A percentile compares a stretch with the other conserved stretches of the same genome.
Conservation (phyloP, 352 stramenopile species). For the Bremia lactucae region DNA sequence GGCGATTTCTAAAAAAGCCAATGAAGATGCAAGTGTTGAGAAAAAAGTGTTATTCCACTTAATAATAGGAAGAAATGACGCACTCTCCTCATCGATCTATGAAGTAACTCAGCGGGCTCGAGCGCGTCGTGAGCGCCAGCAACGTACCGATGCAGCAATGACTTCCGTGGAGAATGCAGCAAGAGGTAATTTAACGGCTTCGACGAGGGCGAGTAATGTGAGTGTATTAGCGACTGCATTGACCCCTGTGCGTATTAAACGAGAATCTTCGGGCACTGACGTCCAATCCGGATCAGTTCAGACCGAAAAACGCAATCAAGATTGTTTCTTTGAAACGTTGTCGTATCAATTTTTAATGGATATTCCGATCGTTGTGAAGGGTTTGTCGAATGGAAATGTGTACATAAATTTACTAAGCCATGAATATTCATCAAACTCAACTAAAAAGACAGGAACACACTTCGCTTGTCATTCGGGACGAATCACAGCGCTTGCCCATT, state of each 20-base stretch:
- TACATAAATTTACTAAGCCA: constrained; percentile 18
- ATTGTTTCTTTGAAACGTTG: too few relatives aligned
- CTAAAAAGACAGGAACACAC: not conserved
- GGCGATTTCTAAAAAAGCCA: not conserved
- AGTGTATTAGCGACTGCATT: constrained; percentile 22
- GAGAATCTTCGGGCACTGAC: constrained; percentile 2
- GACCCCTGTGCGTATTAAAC: constrained; percentile 14
- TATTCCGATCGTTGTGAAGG: constrained; percentile 40
- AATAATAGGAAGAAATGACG: constrained; percentile 30
- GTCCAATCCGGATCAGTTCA: constrained; percentile 1
- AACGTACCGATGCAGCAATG: too few relatives aligned
- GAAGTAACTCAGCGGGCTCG: constrained; percentile 19
- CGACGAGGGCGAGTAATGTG: constrained; percentile 8
- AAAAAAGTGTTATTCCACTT: constrained; percentile 30
- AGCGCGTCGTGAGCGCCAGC: constrained; percentile 15
- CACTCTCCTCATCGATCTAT: constrained; percentile 23
- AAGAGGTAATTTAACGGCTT: too few relatives aligned
- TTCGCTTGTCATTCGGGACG: constrained; percentile 25
- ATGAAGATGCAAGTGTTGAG: too few relatives aligned
- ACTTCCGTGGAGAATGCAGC: too few relatives aligned
- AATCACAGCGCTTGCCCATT: constrained; percentile 42
- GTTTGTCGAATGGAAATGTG: constrained; percentile 38
- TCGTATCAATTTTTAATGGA: constrained; percentile 38
- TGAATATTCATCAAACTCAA: constrained; percentile 11
- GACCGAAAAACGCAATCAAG: constrained; percentile 1